Evolutionary conservation across 164 flowering plant species (phyloP), one percentile per base, ranked within the genome.

Genomic region (Hamamelis virginiana): DNA sequence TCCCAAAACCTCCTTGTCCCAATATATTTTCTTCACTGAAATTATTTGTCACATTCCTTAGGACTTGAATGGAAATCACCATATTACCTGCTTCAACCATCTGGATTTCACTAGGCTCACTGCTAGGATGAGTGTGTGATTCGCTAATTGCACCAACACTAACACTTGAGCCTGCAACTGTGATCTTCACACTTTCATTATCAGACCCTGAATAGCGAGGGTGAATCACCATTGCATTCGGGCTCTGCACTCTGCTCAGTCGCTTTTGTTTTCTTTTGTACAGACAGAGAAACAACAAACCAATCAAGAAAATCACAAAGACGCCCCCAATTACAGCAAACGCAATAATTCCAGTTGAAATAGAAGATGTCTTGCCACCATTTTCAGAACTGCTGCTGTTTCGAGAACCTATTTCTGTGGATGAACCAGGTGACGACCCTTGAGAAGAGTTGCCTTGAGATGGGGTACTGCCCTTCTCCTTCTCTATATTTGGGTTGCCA

Each of bases 51-150:
- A 89, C 91, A 69, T 73, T 86, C 64, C 76, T 80, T 51, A 89
- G 74, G 16, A 89, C 94, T 79, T 89, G 94, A 33, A 89, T 87
- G 11, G 94, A 86, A 21, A 89, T 86, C 50, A 87, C 85, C 90
- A 89, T 87, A 77, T 84, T 89, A 12, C 91, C 94, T 11, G 87
- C 77, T 33, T 89, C 94, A 21, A 83, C 86, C 89, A 89, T 89
- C 67, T 89, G 91, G 55, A 85, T 80, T 65, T 87, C 85, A 33
- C 80, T 78, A 0, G 79, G 43, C 53, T 79, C 86, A 69, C 82
- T 72, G 51, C 84, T 61, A 4, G 83, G 78, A 60, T 69, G 26
- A 4, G 81, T 75, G 22, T 81, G 81, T 8, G 83, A 63, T 25
- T 86, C 93, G 59, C 86, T 80, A 8, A 83, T 33, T 11, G 82